Evolutionary conservation across 352 stramenopile species (phyloP).

Genomic region (Phytophthora tentaculata): DNA sequence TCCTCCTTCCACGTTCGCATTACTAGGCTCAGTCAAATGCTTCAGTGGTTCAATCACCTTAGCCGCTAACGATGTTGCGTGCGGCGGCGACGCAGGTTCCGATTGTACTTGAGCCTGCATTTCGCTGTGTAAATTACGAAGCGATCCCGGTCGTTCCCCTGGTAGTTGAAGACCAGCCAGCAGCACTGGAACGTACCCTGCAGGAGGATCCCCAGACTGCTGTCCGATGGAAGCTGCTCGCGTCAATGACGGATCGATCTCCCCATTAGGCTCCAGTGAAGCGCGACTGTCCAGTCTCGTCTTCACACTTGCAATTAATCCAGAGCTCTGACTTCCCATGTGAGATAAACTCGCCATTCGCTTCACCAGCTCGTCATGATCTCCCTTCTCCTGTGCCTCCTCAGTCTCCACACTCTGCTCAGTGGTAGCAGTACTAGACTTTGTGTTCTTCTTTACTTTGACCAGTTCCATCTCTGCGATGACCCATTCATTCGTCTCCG

Average conservation of each 20-base stretch:
- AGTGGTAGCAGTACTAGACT: constrained; percentile 10
- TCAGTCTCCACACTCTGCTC: constrained; percentile 2
- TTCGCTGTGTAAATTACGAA: constrained; percentile 27
- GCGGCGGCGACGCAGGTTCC: constrained; percentile 7
- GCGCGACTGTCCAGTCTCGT: constrained; percentile 33
- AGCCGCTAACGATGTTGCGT: constrained; percentile 38
- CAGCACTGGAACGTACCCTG: constrained; percentile 58
- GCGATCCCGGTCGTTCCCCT: constrained; percentile 35
- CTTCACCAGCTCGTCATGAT: constrained; percentile 66
- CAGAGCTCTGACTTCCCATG: constrained; percentile 58
- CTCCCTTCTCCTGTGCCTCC: constrained; percentile 26
- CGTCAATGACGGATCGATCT: constrained; percentile 12
- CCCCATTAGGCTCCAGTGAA: constrained; percentile 22
- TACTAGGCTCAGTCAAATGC: constrained; percentile 7
- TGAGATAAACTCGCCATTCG: constrained; percentile 77
- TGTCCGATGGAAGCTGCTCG: constrained; percentile 24
- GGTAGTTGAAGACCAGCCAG: constrained; percentile 53
- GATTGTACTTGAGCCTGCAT: constrained; percentile 10
- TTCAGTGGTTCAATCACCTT: constrained; percentile 52
- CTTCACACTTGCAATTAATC: constrained; percentile 65
- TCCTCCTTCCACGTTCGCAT: constrained; percentile 7
- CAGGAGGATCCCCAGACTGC: constrained; percentile 29
- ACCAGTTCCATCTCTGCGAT: constrained; percentile 76
- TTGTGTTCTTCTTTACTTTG: constrained; percentile 77
- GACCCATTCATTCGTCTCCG: constrained; percentile 56